A percentile compares a stretch with the other conserved stretches of the same genome.
Evolutionary conservation across 192 early-diverging fungal species (phyloP).

Genomic region (Umbelopsis sp.): DNA sequence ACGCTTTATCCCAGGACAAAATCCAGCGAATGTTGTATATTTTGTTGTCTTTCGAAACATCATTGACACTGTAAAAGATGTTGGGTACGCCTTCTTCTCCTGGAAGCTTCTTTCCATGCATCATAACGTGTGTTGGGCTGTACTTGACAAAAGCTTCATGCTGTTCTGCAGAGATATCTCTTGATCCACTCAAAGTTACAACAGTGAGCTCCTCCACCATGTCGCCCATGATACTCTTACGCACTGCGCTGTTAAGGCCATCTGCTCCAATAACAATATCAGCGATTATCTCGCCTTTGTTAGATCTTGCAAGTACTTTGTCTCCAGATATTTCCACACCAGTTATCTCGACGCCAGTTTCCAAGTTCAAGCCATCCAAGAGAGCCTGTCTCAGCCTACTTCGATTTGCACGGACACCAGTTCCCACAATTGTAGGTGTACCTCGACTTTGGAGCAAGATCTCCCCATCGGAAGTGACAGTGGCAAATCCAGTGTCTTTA

Average conservation of each 20-base stretch:
- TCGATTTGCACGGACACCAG: slow-evolving; percentile 12
- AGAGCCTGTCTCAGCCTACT: not conserved
- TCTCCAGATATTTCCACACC: not conserved
- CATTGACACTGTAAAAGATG: slow-evolving; percentile 2
- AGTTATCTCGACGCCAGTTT: not conserved
- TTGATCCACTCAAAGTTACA: not conserved
- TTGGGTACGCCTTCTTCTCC: not conserved
- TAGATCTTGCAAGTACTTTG: not conserved
- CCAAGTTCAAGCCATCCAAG: not conserved
- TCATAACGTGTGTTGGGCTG: slow-evolving; percentile 9
- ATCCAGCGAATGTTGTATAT: not conserved
- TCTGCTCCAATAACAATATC: slow-evolving; percentile 8
- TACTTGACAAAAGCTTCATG: not conserved
- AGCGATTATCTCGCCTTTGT: not conserved
- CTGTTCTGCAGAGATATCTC: not conserved
- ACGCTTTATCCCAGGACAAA: not conserved
- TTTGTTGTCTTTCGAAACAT: slow-evolving; percentile 2
- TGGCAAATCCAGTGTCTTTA: not conserved
- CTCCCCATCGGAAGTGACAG: not conserved
- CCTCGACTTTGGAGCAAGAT: not conserved
- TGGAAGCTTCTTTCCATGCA: not conserved
- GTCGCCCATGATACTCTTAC: not conserved
- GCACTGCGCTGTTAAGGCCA: not conserved
- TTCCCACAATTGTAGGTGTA: not conserved
- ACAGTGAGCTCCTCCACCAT: not conserved